These are phyloP conservation scores for Citrus hindsii DNA, from an alignment of 345 rosid species.

Conservation along the genomic window DNA sequence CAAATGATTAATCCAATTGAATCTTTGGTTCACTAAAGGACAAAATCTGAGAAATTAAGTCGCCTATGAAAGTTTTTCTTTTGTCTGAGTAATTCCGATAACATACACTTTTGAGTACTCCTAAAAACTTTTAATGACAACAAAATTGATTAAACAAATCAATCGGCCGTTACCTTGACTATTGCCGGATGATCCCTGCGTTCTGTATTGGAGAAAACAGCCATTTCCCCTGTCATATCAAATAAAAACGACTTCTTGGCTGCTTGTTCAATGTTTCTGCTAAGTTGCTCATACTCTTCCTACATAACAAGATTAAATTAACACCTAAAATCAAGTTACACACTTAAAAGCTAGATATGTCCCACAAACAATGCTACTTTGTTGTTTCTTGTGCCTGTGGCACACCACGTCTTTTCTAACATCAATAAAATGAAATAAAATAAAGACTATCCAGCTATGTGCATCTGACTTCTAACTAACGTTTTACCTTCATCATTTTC, in stretches of 20 bases:
- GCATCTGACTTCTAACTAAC: not conserved
- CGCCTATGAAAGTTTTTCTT: too few relatives aligned
- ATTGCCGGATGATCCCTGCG: conserved; percentile 49
- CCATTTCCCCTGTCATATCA: conserved; percentile 32
- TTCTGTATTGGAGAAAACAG: conserved; percentile 36
- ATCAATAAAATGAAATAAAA: not conserved
- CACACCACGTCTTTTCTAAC: not conserved
- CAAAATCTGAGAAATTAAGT: too few relatives aligned
- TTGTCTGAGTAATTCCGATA: not conserved
- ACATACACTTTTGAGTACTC: too few relatives aligned
- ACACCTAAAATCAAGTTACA: not conserved
- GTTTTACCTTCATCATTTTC: conserved; percentile 43
- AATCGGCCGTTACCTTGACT: conserved; percentile 37
- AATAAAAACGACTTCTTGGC: conserved; percentile 5
- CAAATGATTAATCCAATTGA: not conserved
- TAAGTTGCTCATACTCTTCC: conserved; percentile 51
- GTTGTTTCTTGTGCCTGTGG: not conserved
- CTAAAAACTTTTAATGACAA: too few relatives aligned
- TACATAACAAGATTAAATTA: not conserved
- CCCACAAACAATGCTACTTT: not conserved
- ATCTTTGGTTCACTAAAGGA: not conserved
- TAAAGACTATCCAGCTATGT: too few relatives aligned
- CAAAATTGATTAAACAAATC: too few relatives aligned
- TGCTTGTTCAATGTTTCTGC: conserved; percentile 39
- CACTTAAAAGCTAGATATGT: too few relatives aligned